These are phyloP conservation scores for Musa balbisiana DNA, from an alignment of 202 grass and related monocot species.

Conservation along the genomic window DNA sequence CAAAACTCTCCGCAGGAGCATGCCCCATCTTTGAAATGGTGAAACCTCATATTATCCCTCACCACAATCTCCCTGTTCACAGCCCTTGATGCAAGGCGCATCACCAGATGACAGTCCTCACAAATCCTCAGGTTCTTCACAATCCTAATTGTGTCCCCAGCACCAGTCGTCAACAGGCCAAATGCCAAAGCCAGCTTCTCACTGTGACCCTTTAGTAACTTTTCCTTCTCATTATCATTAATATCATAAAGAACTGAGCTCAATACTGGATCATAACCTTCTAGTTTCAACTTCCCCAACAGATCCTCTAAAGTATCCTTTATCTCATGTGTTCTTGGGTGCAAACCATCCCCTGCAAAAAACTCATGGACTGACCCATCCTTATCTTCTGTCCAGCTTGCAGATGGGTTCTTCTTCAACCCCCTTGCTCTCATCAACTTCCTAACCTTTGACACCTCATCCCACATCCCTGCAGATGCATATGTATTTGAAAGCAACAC, in stretches of 20 bases:
- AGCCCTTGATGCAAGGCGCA: conserved; percentile 44
- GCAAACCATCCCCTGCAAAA: conserved; percentile 49
- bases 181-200: conserved; percentile 65
- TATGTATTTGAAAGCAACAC: conserved; percentile 56
- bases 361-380: conserved; percentile 67
- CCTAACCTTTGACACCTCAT: conserved; percentile 54
- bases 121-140: conserved; percentile 76
- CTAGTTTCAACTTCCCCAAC: conserved; percentile 33
- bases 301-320: conserved; percentile 37
- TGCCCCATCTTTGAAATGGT: conserved; percentile 59
- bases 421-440: conserved; percentile 47
- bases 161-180: conserved; percentile 36
- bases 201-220: conserved; percentile 49
- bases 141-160: conserved; percentile 47
- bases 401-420: conserved; percentile 55
- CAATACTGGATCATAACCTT: conserved; percentile 47
- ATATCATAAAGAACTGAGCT: conserved; percentile 66
- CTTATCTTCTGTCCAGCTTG: conserved; percentile 60
- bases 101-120: conserved; percentile 63
- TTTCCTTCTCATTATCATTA: conserved; percentile 50
- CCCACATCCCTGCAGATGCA: conserved; percentile 58
- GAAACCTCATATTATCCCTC: conserved; percentile 67
- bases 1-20: conserved; percentile 67
- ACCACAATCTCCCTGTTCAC: conserved; percentile 41
- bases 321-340: conserved; percentile 49